Evolutionary conservation across 192 early-diverging fungal genomes (phyloP), one percentile per base, ranked within the genome.

Genomic region (Diversispora epigaea): DNA sequence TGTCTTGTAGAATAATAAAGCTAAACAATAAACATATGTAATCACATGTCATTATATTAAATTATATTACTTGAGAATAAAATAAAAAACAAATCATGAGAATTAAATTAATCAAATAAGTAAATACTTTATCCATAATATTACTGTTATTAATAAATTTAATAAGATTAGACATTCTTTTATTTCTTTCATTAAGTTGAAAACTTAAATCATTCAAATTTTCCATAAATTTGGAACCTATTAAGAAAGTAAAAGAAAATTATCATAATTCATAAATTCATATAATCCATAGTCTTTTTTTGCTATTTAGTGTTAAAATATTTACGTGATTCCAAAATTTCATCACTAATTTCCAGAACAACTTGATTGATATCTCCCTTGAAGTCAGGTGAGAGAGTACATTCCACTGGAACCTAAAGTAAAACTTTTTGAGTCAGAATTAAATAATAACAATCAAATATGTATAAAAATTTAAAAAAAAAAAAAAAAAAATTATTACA

Each of bases 251-350:
- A 22, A 45, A 17, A 43, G 10, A 43, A 7, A 57, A 6, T 44
- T 45, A 44, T 11, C 40, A 21, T 55, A 39, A 17, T 11, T 4
- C 17, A 66, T 47, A 66, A n/a, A 45, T 32, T 45, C 15, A 45
- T 5, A 64, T n/a, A 68, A 10, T 56, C 9, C 2, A 9, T 14
- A 41, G 9, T 7, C 41, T 14, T 75, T 64, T 12, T 68, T 40
- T n/a, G 61, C 56, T 15, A 49, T n/a, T n/a, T n/a, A n/a, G n/a
- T n/a, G n/a, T n/a, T n/a, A 60, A 25, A 71, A 40, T 68, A 19
- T 52, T 22, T 71, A 77, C 76, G 25, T 54, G 76, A 73, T 17
- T 77, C 56, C 41, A 77, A 41, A 40, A 77, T 77, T 47, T 77
- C 76, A 25, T 65, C 45, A 44, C 76, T 77, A 44, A 77, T 32